Evolutionary conservation across 2,329 filamentous ascomycete genomes (phyloP).

Genomic region (Pseudogymnoascus sp.): DNA sequence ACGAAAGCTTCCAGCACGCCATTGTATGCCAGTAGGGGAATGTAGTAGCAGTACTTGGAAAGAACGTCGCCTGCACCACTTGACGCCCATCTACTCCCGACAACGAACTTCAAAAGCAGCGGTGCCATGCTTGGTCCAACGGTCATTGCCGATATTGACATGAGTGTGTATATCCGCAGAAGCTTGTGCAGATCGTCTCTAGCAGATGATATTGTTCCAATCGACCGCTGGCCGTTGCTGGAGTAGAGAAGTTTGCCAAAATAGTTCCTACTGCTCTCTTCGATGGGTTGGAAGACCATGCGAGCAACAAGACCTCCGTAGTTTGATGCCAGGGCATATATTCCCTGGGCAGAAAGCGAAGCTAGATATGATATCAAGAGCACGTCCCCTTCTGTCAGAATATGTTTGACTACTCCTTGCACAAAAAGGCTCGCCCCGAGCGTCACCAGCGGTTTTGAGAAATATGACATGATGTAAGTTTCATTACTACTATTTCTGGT

Average conservation of each 20-base stretch:
- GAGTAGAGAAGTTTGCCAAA: constrained; percentile 70
- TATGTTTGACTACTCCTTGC: constrained; percentile 84
- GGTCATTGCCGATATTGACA: constrained; percentile 61
- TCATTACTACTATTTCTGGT: constrained; percentile 13
- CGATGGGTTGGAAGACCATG: constrained; percentile 87
- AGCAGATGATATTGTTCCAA: constrained; percentile 34
- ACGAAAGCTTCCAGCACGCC: constrained; percentile 91
- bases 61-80: constrained; percentile 69
- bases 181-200: constrained; percentile 53
- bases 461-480: constrained; percentile 32
- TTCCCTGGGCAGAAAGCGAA: constrained; percentile 72
- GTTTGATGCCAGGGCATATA: constrained; percentile 89
- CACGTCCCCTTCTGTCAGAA: constrained; percentile 91
- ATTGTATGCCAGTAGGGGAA: constrained; percentile 86
- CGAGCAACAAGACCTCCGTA: constrained; percentile 86
- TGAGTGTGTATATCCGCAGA: constrained; percentile 64
- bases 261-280: constrained; percentile 85
- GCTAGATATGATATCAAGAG: constrained; percentile 76
- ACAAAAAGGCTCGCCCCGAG: constrained; percentile 77
- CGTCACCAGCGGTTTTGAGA: constrained; percentile 63
- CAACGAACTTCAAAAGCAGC: constrained; percentile 64
- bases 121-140: constrained; percentile 72
- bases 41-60: constrained; percentile 80
- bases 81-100: constrained; percentile 68
- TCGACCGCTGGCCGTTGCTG: constrained; percentile 20